phyloP scores from a whole-genome alignment of 352 stramenopile species.

The Peronospora destructor region DNA sequence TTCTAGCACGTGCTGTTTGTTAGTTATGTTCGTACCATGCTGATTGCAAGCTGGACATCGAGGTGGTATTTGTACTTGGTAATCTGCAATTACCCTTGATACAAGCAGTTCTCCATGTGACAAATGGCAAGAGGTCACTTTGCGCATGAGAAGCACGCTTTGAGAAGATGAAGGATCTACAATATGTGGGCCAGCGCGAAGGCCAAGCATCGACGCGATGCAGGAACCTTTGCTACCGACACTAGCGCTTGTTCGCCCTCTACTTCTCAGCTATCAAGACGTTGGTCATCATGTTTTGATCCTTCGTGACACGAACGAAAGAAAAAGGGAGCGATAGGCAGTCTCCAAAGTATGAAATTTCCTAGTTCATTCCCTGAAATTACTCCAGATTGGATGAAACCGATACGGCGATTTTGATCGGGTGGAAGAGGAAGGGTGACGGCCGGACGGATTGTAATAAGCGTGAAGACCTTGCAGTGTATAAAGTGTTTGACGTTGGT shows the following conservation, averaged over 20 bases:
- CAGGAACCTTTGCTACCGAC: slow-evolving; percentile 48
- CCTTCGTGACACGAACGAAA: slow-evolving; percentile 42
- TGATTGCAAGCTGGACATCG: too few species aligned
- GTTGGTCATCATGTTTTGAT: slow-evolving; percentile 52
- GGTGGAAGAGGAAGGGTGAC: slow-evolving; percentile 21
- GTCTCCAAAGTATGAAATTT: slow-evolving; percentile 41
- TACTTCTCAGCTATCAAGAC: slow-evolving; percentile 34
- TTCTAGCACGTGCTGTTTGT: too few species aligned
- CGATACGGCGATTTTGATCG: slow-evolving; percentile 15
- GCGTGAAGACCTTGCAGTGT: background rate
- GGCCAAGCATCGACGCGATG: slow-evolving; percentile 29
- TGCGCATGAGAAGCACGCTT: slow-evolving; percentile 41
- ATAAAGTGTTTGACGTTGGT: slow-evolving; percentile 2
- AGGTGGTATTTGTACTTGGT: too few species aligned
- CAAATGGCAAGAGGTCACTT: slow-evolving; percentile 10
- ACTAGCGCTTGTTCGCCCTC: slow-evolving; percentile 39
- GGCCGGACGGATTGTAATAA: slow-evolving; percentile 48
- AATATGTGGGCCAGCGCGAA: slow-evolving; percentile 46
- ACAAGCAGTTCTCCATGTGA: slow-evolving; percentile 7
- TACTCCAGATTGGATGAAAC: slow-evolving; percentile 18
- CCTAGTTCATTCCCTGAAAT: slow-evolving; percentile 45
- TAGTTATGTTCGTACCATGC: too few species aligned
- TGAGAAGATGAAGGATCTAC: slow-evolving; percentile 51
- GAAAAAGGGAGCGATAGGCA: slow-evolving; percentile 13
- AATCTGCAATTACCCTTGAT: background rate